These are phyloP conservation scores for Gillenia trifoliata DNA, from an alignment of 306 rosid species.

Conservation along the genomic window DNA sequence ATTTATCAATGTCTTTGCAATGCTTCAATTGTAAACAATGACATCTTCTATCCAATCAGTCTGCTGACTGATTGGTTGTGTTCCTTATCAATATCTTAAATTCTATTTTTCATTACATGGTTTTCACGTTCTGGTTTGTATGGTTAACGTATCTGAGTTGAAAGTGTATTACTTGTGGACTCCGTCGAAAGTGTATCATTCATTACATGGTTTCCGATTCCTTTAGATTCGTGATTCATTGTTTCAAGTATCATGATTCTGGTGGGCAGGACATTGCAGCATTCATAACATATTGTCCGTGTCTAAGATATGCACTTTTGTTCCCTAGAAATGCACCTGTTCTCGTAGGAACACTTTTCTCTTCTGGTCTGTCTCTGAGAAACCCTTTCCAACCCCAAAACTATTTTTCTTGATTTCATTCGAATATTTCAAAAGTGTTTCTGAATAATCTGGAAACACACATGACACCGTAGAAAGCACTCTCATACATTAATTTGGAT, in stretches of 20 bases:
- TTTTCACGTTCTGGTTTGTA: background rate
- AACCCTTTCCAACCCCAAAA: background rate
- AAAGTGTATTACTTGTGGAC: background rate
- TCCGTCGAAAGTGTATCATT: background rate
- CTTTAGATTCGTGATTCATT: background rate
- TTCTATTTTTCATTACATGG: background rate
- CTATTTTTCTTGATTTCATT: background rate
- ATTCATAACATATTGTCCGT: background rate
- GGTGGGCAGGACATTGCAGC: background rate
- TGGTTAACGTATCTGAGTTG: background rate
- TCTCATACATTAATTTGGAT: background rate
- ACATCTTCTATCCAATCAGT: background rate
- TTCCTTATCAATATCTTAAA: background rate
- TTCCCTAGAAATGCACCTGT: background rate
- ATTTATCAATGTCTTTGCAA: background rate
- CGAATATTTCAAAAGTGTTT: background rate
- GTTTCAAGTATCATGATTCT: background rate
- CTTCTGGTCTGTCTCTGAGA: background rate
- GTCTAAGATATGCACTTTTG: background rate
- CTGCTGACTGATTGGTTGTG: background rate
- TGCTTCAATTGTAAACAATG: constrained; percentile 3
- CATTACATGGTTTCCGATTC: background rate
- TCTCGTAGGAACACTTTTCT: background rate
- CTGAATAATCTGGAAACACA: background rate
- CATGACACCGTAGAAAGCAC: background rate